These are phyloP conservation scores for Triticum dicoccoides DNA, from an alignment of 176 grass and related monocot species.

Conservation along the genomic window DNA sequence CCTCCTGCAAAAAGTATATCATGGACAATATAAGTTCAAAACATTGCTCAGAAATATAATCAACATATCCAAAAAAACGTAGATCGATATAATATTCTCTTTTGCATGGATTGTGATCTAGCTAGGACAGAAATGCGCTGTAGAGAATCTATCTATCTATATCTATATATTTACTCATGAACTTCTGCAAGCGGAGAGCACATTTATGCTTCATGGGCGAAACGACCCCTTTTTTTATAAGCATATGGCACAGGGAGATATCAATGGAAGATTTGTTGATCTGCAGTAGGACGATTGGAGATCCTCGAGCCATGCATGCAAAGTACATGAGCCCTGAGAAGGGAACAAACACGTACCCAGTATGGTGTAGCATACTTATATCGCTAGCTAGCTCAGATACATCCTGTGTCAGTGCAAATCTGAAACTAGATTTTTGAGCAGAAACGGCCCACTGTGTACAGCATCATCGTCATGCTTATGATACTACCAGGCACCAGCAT, in stretches of 20 bases:
- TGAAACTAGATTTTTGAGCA: slow-evolving; percentile 29
- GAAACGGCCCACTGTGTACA: slow-evolving; percentile 3
- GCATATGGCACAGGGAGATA: neutral
- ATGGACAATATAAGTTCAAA: slow-evolving; percentile 9
- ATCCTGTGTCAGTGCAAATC: slow-evolving; percentile 36
- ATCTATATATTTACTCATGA: neutral
- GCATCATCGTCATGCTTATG: slow-evolving; percentile 25
- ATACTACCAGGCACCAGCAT: slow-evolving; percentile 11
- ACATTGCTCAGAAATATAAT: neutral
- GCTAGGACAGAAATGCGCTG: neutral
- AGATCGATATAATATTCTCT: neutral
- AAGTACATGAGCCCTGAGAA: slow-evolving; percentile 15
- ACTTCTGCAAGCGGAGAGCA: neutral
- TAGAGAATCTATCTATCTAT: neutral
- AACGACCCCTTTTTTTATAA: neutral
- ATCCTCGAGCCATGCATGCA: neutral
- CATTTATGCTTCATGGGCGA: neutral
- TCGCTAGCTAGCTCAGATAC: neutral
- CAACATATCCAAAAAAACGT: neutral
- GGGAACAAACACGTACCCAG: neutral
- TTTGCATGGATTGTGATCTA: slow-evolving; percentile 2
- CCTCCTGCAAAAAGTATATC: slow-evolving; percentile 50
- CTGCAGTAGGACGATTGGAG: slow-evolving; percentile 22
- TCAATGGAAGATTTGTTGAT: neutral
- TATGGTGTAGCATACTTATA: neutral